Evolutionary conservation across 2,329 filamentous ascomycete genomes (phyloP).

Genomic region (Clonostachys sp.): DNA sequence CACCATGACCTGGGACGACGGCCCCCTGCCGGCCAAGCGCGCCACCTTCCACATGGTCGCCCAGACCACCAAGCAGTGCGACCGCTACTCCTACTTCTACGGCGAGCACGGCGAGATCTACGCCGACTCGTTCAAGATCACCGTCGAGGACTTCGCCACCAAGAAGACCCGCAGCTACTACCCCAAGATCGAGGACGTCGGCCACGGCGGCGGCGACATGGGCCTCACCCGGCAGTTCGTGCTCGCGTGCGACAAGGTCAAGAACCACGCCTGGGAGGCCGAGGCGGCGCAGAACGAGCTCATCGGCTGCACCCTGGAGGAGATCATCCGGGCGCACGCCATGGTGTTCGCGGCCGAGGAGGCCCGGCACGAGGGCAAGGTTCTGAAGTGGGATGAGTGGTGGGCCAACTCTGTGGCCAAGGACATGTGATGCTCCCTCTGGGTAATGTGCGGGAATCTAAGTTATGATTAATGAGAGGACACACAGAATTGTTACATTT

Average conservation of each 20-base stretch:
- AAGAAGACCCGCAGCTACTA: constrained; percentile 20
- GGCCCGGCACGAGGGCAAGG: constrained; percentile 63
- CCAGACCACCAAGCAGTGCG: constrained; percentile 80
- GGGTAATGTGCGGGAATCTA: background rate
- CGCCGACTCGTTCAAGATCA: constrained; percentile 77
- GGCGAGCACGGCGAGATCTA: constrained; percentile 81
- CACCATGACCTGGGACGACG: constrained; percentile 73
- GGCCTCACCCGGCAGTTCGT: constrained; percentile 79
- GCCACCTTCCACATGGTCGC: constrained; percentile 94
- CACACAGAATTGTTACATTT: constrained; percentile 1
- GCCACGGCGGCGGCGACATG: constrained; percentile 33
- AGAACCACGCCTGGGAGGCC: constrained; percentile 63
- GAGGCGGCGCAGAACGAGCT: constrained; percentile 68
- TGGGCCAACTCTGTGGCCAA: constrained; percentile 47
- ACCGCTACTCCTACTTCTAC: constrained; percentile 81
- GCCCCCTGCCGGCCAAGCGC: constrained; percentile 58
- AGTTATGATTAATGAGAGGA: background rate
- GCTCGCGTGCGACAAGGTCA: constrained; percentile 73
- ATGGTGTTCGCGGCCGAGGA: constrained; percentile 94
- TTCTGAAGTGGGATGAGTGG: constrained; percentile 74
- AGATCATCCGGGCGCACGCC: constrained; percentile 84
- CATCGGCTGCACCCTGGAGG: constrained; percentile 80
- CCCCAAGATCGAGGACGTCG: constrained; percentile 25
- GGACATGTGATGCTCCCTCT: constrained; percentile 1
- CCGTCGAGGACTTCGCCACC: constrained; percentile 55